A percentile compares a stretch with the other conserved stretches of the same genome.
Conservation (phyloP, 2,329 filamentous ascomycete genomes). For the Ceratocystis ficicola region DNA sequence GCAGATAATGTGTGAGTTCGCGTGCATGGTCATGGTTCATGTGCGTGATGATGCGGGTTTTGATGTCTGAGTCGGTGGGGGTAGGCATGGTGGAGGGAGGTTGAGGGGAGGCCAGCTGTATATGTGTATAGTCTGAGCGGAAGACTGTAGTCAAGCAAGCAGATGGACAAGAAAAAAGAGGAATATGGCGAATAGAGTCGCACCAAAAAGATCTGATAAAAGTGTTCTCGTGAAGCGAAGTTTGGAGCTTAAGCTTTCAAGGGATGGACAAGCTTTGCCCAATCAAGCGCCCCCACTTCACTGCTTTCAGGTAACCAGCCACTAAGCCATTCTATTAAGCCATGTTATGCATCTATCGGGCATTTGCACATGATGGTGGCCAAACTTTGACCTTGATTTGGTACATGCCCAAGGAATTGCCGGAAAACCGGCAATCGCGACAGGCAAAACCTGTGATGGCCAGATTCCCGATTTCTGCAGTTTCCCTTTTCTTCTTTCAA, state of each 20-base stretch:
- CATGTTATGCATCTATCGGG: not conserved
- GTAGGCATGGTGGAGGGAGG: not conserved
- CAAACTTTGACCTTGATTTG: not conserved
- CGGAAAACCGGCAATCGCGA: not conserved
- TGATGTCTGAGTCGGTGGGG: slow-evolving; percentile 27
- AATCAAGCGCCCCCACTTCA: not conserved
- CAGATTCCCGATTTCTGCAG: slow-evolving; percentile 10
- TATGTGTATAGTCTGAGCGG: not conserved
- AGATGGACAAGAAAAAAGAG: not conserved
- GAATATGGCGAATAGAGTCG: not conserved
- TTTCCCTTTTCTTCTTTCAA: slow-evolving; percentile 13
- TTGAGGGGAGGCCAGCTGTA: not conserved
- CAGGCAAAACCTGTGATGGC: not conserved
- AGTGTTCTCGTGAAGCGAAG: not conserved
- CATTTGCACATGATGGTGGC: not conserved
- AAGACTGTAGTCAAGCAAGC: not conserved
- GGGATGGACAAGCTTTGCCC: not conserved
- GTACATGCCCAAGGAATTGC: not conserved
- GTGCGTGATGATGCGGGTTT: slow-evolving; percentile 49
- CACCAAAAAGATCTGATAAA: slow-evolving; percentile 7
- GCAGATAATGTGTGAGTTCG: slow-evolving; percentile 56
- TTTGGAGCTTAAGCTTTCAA: not conserved
- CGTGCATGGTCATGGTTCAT: slow-evolving; percentile 76
- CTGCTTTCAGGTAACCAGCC: not conserved
- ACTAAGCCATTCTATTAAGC: not conserved